Base-by-base conservation (phyloP, 2,329 filamentous ascomycete species). In the Hysterium pulicare region DNA sequence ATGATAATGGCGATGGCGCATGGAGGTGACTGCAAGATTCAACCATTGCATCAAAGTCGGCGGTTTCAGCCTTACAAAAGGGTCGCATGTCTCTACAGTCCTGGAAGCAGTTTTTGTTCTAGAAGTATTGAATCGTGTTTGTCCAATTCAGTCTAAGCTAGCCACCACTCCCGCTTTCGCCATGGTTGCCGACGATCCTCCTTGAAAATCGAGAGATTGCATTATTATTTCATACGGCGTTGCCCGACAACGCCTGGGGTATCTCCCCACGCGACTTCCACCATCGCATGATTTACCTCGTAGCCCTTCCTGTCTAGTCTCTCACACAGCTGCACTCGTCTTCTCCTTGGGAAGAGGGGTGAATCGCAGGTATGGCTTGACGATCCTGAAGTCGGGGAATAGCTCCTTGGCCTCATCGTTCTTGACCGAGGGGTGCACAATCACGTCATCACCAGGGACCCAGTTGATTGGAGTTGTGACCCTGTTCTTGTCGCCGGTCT, bases 381-480 rank as follows among this genome's bases (percentile, higher is more conserved):
- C 76, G 47, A 81, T 77, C 57, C 72, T 74, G 66, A 82, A 73
- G 49, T 81, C 70, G 9, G 78, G 78, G 69, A 79, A 82, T 41
- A 78, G 67, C 53, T 74, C 71, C 70, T 79, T 76, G 20, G 78
- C 79, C 57, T 78, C 69, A 44, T 79, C 76, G 55, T 74, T 79
- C 65, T 73, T 78, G 59, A 82, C 71, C 50, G 64, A 66, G 41
- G 79, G 78, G 63, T 79, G 77, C 33, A 83, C 79, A 55, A 82
- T 82, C 49, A 82, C 78, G 60, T 82, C 78, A 54, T 79, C 75
- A 51, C 70, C 71, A 38, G 75, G 75, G 3, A 78, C 66, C 77
- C 77, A 81, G 69, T 82, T 80, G 61, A 83, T 80, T 17, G 79
- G 79, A 3, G 79, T 82, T 40, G 78, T 80, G 52, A 82, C 66